These are phyloP conservation scores for Coleophoma crateriformis DNA, from an alignment of 2,329 filamentous ascomycete species.

Conservation along the genomic window DNA sequence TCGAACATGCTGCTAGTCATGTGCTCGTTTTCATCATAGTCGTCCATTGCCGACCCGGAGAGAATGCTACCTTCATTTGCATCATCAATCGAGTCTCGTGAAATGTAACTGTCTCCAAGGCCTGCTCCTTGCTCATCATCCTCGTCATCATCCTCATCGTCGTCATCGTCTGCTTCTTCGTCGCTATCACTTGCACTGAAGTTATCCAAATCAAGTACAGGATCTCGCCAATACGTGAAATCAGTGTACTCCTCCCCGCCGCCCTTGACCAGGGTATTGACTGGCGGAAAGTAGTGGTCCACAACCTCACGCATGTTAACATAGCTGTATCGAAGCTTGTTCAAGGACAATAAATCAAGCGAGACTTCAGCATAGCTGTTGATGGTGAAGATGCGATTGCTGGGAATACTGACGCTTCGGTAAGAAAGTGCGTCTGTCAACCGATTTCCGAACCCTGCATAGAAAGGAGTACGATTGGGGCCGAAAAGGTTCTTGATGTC, in stretches of 20 bases:
- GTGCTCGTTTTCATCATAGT: constrained; percentile 17
- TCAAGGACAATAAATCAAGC: constrained; percentile 81
- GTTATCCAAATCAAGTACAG: constrained; percentile 76
- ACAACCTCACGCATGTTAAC: constrained; percentile 96
- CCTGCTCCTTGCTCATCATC: constrained; percentile 43
- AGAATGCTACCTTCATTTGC: constrained; percentile 18
- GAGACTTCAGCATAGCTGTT: constrained; percentile 96
- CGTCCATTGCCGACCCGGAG: constrained; percentile 10
- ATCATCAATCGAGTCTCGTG: constrained; percentile 42
- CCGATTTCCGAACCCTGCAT: constrained; percentile 94
- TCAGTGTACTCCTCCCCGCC: constrained; percentile 95
- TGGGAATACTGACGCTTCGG: constrained; percentile 90
- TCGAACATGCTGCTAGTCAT: constrained; percentile 22
- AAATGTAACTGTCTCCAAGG: constrained; percentile 52
- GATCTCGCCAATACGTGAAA: constrained; percentile 93
- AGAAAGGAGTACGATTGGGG: constrained; percentile 75
- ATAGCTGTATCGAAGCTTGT: constrained; percentile 94
- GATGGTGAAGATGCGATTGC: constrained; percentile 94
- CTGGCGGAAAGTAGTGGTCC: constrained; percentile 95
- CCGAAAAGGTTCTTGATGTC: constrained; percentile 90
- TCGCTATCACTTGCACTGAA: constrained; percentile 79
- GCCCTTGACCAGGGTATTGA: constrained; percentile 78
- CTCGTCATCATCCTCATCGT: constrained; percentile 39
- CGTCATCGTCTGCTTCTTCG: constrained; percentile 47
- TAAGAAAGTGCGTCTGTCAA: constrained; percentile 96